Evolutionary conservation across 164 flowering plant species (phyloP), one percentile per base, ranked within the genome.

Genomic region (Vitis labrusca): DNA sequence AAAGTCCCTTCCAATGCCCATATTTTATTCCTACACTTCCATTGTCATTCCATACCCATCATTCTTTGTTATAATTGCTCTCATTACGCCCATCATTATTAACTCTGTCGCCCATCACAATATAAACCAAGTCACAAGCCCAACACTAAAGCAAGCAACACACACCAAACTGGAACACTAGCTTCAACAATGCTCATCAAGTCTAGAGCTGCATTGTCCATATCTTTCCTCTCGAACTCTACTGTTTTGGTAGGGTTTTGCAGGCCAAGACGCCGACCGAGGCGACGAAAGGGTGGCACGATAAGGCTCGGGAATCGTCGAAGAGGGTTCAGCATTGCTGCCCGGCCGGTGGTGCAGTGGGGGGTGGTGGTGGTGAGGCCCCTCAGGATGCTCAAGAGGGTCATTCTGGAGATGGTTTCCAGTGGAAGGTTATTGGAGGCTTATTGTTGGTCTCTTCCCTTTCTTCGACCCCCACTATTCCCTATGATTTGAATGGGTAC

Each of bases 281-380:
- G 77, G 73, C 29, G 85, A 65, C 76, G 77, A 29, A 73, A 75
- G 48, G 57, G 78, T 14, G 27, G 82, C 79, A 79, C 80, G 5
- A 56, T 86, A 15, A 59, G 87, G 74, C 80, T 86, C 10, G 89
- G 89, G 68, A 84, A 76, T 54, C 70, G 65, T 73, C 83, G 88
- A 48, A 73, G 87, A 12, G 76, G 85, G 50, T 73, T 82, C 66
- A 60, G 58, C 50, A 58, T 82, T 1, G 85, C 79, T 19, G 23
- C 67, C 0, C 80, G 86, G 1, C 72, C 75, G 60, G 79, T 73
- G 64, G 78, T 79, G 66, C 83, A 78, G 14, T 83, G 86, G 88
- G 73, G 77, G 30, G 71, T 70, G 13, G 30, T 83, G 71, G 74
- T 66, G 11, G 72, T 65, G 12, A 53, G 73, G 5, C 72, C 84